phyloP scores from a whole-genome alignment of 495 filamentous ascomycete species.

The Penicillium malachiteum region DNA sequence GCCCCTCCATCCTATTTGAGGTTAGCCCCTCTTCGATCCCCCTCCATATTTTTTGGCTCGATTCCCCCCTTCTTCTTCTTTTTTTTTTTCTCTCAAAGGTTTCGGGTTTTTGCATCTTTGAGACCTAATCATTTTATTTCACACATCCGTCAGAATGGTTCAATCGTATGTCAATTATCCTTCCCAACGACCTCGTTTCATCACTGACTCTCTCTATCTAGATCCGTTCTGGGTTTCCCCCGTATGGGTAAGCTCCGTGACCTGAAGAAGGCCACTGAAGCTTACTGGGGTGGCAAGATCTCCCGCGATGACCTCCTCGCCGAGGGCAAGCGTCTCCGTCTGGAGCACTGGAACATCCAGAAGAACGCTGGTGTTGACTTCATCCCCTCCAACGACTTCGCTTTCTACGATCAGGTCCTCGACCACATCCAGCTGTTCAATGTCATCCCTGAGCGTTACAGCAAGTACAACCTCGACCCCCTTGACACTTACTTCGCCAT shows the following conservation, averaged over 20 bases:
- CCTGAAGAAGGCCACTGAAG: slow-evolving; percentile 99
- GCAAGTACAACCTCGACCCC: slow-evolving; percentile 74
- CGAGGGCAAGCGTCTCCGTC: slow-evolving; percentile 94
- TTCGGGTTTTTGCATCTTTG: slow-evolving; percentile 24
- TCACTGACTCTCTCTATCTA: slow-evolving; percentile 19
- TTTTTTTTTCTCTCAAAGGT: slow-evolving; percentile 23
- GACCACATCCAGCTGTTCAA: slow-evolving; percentile 99
- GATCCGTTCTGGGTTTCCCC: slow-evolving; percentile 75
- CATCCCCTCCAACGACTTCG: slow-evolving; percentile 99
- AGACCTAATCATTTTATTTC: slow-evolving; percentile 16
- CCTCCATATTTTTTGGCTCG: slow-evolving; percentile 33
- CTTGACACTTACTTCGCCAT: slow-evolving; percentile 99
- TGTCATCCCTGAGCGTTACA: slow-evolving; percentile 87
- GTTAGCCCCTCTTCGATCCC: slow-evolving; percentile 21
- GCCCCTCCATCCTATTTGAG: slow-evolving; percentile 28
- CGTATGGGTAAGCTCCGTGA: slow-evolving; percentile 98
- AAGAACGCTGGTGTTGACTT: slow-evolving; percentile 94
- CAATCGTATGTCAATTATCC: slow-evolving; percentile 58
- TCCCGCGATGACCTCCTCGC: slow-evolving; percentile 81
- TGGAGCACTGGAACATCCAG: slow-evolving; percentile 98
- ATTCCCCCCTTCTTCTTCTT: slow-evolving; percentile 23
- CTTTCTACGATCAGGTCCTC: slow-evolving; percentile 97
- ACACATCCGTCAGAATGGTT: slow-evolving; percentile 66
- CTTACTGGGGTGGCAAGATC: slow-evolving; percentile 94
- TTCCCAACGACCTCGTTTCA: slow-evolving; percentile 12